Evolutionary conservation across 2,329 filamentous ascomycete genomes (phyloP).

Genomic region (Epichloe uncinata): DNA sequence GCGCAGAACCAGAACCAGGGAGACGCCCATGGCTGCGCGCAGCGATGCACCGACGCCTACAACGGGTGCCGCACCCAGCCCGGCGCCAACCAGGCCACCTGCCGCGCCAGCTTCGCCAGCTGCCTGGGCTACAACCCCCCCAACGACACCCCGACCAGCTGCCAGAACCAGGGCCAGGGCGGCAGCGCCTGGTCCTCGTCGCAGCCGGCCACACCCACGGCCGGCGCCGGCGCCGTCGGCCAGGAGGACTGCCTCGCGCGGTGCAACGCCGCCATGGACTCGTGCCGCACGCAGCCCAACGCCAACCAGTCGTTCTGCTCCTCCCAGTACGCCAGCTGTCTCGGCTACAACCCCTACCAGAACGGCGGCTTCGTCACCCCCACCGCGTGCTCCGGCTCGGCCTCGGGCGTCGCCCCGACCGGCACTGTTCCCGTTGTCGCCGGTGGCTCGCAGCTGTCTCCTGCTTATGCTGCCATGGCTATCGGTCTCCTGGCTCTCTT

Average conservation of each 20-base stretch:
- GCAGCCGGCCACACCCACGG: no score
- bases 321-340: slow-evolving; percentile 1
- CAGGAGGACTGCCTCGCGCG: not conserved
- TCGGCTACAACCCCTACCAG: not conserved
- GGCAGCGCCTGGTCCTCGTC: no score
- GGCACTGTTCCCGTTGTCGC: not conserved
- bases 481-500: not conserved
- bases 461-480: slow-evolving; percentile 2
- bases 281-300: not conserved
- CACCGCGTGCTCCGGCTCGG: not conserved
- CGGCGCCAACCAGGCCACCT: no score
- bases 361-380: not conserved
- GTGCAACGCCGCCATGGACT: not conserved
- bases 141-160: no score
- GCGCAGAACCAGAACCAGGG: no score
- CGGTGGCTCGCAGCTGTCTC: not conserved
- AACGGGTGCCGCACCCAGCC: not conserved
- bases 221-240: no score
- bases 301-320: not conserved
- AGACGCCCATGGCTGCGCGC: not conserved
- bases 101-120: no score
- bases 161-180: no score
- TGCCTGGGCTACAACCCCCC: no score
- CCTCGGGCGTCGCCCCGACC: not conserved
- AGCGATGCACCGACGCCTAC: not conserved